phyloP scores from a whole-genome alignment of 2,329 filamentous ascomycete species.

The Trichophyton schoenleinii region DNA sequence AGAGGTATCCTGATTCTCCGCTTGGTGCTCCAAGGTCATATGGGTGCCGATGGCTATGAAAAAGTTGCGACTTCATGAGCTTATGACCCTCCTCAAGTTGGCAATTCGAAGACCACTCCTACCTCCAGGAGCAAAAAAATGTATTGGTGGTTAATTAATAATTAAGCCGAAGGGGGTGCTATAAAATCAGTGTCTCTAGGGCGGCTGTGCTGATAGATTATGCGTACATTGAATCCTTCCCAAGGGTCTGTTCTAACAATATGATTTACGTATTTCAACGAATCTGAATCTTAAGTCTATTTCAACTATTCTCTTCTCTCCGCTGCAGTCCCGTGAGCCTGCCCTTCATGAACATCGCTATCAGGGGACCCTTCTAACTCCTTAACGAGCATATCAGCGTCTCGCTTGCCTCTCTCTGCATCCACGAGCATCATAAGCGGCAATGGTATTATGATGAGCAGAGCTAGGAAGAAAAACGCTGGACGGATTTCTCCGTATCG shows the following conservation, averaged over 20 bases:
- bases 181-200: not conserved
- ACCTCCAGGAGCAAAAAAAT: not conserved
- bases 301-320: not conserved
- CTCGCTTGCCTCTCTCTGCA: conserved; percentile 62
- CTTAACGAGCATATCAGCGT: conserved; percentile 53
- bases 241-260: not conserved
- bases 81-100: not conserved
- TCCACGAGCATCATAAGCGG: conserved; percentile 76
- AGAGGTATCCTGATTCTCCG: not conserved
- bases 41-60: not conserved
- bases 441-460: conserved; percentile 70
- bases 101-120: not conserved
- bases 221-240: not conserved
- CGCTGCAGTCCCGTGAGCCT: not conserved
- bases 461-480: conserved; percentile 83
- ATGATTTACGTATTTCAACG: not conserved
- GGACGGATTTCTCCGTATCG: conserved; percentile 65
- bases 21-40: no score
- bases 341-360: not conserved
- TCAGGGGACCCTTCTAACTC: conserved; percentile 24
- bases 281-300: not conserved
- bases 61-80: not conserved
- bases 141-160: not conserved
- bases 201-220: not conserved
- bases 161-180: not conserved